Evolutionary conservation across 1,139 yeast genomes (phyloP).

Genomic region (Magnusiomyces fungicola): DNA sequence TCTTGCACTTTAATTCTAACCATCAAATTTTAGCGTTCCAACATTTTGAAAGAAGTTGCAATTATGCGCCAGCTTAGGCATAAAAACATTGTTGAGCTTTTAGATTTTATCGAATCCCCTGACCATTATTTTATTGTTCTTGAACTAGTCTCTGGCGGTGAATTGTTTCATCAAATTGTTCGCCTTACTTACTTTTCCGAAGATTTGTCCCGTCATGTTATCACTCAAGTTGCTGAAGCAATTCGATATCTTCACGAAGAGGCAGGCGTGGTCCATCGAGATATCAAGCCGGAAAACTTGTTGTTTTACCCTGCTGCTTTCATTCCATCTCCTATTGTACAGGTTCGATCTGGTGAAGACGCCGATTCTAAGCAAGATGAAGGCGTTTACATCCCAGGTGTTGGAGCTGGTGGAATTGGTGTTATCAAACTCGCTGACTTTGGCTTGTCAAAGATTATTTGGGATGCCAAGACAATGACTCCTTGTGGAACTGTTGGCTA

Average conservation of each 20-base stretch:
- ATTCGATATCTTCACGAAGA: constrained; percentile 73
- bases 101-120: constrained; percentile 58
- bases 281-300: constrained; percentile 89
- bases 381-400: constrained; percentile 66
- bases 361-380: constrained; percentile 65
- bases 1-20: background rate
- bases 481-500: constrained; percentile 90
- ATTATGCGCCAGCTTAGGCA: constrained; percentile 72
- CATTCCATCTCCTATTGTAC: constrained; percentile 43
- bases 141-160: constrained; percentile 89
- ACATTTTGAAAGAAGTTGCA: constrained; percentile 74
- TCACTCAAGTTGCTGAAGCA: constrained; percentile 77
- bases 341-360: constrained; percentile 69
- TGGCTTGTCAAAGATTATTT: constrained; percentile 81
- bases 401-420: constrained; percentile 92
- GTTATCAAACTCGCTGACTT: constrained; percentile 83
- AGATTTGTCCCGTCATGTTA: constrained; percentile 74
- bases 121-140: constrained; percentile 70
- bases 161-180: constrained; percentile 87
- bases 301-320: constrained; percentile 70
- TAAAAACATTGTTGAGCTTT: constrained; percentile 62
- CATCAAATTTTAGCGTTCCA: constrained; percentile 42
- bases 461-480: constrained; percentile 61
- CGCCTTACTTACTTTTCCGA: constrained; percentile 87
- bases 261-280: constrained; percentile 87